A percentile compares a stretch with the other conserved stretches of the same genome.
Evolutionary conservation across 2,329 filamentous ascomycete genomes (phyloP).

Genomic region (Beauveria caledonica): DNA sequence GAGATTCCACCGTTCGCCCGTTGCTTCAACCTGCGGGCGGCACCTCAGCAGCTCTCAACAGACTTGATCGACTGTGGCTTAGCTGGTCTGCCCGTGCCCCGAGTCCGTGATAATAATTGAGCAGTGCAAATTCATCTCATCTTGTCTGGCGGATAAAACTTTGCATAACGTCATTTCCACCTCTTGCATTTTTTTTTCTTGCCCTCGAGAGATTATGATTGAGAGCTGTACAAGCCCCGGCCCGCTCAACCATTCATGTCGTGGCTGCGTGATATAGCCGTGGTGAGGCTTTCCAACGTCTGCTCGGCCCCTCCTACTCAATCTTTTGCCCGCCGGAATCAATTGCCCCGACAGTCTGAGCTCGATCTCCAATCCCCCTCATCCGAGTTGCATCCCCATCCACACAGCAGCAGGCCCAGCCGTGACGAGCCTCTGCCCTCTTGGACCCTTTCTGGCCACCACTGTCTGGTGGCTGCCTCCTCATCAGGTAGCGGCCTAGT

Average conservation of each 20-base stretch:
- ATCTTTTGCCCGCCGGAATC: not conserved
- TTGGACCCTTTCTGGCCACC: conserved; percentile 1
- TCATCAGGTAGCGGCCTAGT: conserved; percentile 3
- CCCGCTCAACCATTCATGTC: not conserved
- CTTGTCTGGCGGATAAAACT: not conserved
- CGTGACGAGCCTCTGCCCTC: conserved; percentile 2
- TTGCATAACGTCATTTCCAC: conserved; percentile 2
- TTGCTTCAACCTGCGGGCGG: not conserved
- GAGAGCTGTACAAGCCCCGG: not conserved
- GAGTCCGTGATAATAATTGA: not conserved
- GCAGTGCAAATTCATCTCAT: not conserved
- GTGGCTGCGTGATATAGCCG: not conserved
- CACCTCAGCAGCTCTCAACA: too few species aligned
- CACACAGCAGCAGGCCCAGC: not conserved
- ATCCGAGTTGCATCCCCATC: not conserved
- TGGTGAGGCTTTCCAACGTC: conserved; percentile 3
- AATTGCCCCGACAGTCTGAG: not conserved
- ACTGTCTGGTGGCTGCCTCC: not conserved
- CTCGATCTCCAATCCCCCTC: not conserved
- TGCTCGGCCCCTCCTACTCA: not conserved
- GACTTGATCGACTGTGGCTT: not conserved
- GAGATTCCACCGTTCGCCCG: not conserved
- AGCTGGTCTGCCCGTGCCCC: not conserved
- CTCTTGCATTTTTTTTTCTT: not conserved
- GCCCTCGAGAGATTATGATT: not conserved